These are phyloP conservation scores for Teratosphaeria nubilosa DNA, from an alignment of 2,329 filamentous ascomycete species.

Conservation along the genomic window DNA sequence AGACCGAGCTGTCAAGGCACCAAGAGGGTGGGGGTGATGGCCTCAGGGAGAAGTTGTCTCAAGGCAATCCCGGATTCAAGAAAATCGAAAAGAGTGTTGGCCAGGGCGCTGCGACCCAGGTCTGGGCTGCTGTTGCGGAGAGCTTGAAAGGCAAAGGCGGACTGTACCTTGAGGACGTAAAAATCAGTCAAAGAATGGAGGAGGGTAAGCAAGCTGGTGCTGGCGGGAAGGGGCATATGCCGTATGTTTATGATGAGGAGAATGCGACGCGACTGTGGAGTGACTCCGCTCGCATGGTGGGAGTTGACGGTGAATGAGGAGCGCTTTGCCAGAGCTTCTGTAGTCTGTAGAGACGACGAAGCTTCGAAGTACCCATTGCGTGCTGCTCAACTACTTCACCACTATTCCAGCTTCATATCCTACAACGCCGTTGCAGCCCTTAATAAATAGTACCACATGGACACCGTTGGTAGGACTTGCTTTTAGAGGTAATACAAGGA, in stretches of 20 bases:
- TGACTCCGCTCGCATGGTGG: slow-evolving; percentile 22
- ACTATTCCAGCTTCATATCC: no score
- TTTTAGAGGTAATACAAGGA: no score
- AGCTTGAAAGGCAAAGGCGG: slow-evolving; percentile 39
- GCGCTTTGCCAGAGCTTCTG: neutral
- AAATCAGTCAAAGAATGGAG: slow-evolving; percentile 22
- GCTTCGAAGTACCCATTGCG: no score
- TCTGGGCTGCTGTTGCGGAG: slow-evolving; percentile 34
- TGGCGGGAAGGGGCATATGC: slow-evolving; percentile 24
- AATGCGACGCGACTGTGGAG: slow-evolving; percentile 33
- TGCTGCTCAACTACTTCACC: no score
- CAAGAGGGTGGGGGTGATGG: slow-evolving; percentile 5
- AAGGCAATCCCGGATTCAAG: slow-evolving; percentile 5
- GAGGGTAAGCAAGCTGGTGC: slow-evolving; percentile 9
- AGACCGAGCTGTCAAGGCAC: slow-evolving; percentile 9
- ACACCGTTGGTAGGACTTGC: no score
- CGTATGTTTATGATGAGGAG: slow-evolving; percentile 27
- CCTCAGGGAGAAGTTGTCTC: slow-evolving; percentile 1
- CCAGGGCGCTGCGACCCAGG: slow-evolving; percentile 41
- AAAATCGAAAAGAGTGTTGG: slow-evolving; percentile 24
- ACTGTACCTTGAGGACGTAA: slow-evolving; percentile 37
- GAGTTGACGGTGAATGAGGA: slow-evolving; percentile 8
- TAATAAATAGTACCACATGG: no score
- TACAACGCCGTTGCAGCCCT: no score
- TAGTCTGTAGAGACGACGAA: neutral